These are phyloP conservation scores for Hemileia vastatrix DNA, from an alignment of 1,284 basidiomycete species.

Conservation along the genomic window DNA sequence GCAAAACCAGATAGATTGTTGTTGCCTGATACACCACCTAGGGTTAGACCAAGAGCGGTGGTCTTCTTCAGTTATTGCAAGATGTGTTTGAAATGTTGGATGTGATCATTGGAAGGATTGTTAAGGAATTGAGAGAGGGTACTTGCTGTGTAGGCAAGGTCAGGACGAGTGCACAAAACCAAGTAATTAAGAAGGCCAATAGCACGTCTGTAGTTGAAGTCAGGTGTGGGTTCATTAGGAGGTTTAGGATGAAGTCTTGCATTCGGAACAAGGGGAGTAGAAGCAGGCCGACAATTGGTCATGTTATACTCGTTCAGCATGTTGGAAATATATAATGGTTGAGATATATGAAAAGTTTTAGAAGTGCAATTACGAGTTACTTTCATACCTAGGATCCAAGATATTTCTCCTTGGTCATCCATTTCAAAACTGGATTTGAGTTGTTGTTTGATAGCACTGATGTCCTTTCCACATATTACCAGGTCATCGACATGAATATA, in stretches of 20 bases:
- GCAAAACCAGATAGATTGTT: too few species aligned
- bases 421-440: not conserved
- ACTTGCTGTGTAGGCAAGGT: not conserved
- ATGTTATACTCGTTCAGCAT: not conserved
- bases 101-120: not conserved
- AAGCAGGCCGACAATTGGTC: not conserved
- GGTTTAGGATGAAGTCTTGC: not conserved
- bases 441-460: not conserved
- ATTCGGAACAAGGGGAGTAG: not conserved
- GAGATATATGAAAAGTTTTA: not conserved
- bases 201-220: conserved; percentile 2
- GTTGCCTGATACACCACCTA: not conserved
- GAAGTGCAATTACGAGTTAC: too few species aligned
- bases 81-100: not conserved
- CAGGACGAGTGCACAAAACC: conserved; percentile 12
- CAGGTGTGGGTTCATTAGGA: not conserved
- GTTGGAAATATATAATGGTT: not conserved
- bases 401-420: conserved; percentile 1
- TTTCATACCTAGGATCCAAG: conserved; percentile 2
- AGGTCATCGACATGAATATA: conserved; percentile 15
- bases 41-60: not conserved
- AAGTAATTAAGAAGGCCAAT: conserved; percentile 1
- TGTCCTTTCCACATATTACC: not conserved
- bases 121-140: not conserved
- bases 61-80: not conserved